A percentile compares a stretch with the other conserved stretches of the same genome.
Conservation (phyloP, 169 alveolate species). For the Eimeria zaria region DNA sequence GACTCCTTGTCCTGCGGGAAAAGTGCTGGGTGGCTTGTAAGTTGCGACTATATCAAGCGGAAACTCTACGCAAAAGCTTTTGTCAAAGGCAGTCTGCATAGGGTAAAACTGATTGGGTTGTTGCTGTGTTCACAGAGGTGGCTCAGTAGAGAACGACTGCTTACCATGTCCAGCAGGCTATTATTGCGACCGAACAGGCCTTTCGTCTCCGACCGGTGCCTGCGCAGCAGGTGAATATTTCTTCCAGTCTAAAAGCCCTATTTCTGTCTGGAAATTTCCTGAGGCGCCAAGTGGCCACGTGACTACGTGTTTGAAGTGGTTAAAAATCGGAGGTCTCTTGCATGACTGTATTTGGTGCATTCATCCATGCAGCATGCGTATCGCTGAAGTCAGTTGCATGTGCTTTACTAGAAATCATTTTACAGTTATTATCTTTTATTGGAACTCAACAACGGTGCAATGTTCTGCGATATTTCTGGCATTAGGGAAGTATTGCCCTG, state of each 20-base stretch:
- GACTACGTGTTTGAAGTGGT: not conserved
- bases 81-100: not conserved
- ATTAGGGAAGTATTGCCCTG: conserved; percentile 47
- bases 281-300: not conserved
- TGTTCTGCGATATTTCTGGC: not conserved
- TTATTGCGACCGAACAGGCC: conserved; percentile 47
- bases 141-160: conserved; percentile 7
- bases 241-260: not conserved
- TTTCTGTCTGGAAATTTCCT: not conserved
- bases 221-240: not conserved
- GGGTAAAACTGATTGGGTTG: not conserved
- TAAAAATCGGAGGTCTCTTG: not conserved
- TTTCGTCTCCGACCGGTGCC: conserved; percentile 21
- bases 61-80: not conserved
- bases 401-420: not conserved
- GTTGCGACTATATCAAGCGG: not conserved
- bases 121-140: conserved; percentile 36
- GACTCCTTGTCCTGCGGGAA: conserved; percentile 17
- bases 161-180: conserved; percentile 69
- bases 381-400: not conserved
- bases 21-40: conserved; percentile 38
- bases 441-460: too few species aligned
- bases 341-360: not conserved
- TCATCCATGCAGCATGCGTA: not conserved
- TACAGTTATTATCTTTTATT: not conserved